Base-by-base conservation (phyloP, 2,329 filamentous ascomycete genomes). In the Colletotrichum sp. region DNA sequence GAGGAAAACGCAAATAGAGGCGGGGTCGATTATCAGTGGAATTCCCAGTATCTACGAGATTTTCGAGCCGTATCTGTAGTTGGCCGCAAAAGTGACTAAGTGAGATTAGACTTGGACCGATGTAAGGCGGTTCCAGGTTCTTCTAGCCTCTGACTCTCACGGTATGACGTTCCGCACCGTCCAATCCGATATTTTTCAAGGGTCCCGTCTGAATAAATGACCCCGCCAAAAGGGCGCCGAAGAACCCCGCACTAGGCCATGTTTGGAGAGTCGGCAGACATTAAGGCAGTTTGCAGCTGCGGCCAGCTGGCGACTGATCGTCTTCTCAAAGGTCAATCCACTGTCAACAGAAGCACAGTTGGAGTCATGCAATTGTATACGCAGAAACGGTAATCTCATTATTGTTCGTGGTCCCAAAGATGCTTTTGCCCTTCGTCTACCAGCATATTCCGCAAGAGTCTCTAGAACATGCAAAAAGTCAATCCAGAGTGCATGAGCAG, bases 401-500 rank as follows among this genome's bases (percentile, higher is more conserved):
- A 76, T 74, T 62, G 39, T 74, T 39, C 64, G 74, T 76, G 71
- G 71, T 74, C 71, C 74, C 65, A 49, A 74, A 64, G 69, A 71
- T 76, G 59, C 64, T 73, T 76, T 74, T 60, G 65, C 62, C 67
- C 60, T 71, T 63, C 60, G 59, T 76, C 72, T 67, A 71, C 75
- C 71, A 68, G 44, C 30, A 34, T 28, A 64, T 71, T 67, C 65
- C 60, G 57, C 64, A 75, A 75, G 57, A 24, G 34, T 75, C 66
- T 75, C 57, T 75, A 67, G 71, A 71, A 71, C 63, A 76, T 71
- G 75, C 71, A 75, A 76, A 70, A 76, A 71, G 60, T 66, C 72
- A 67, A 75, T 76, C 75, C 75, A 75, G 74, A 76, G 75, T 76
- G 21, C 75, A 55, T 70, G 69, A 36, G 62, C 52, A 71, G 68